These are phyloP conservation scores for Neurospora sp. DNA, from an alignment of 495 filamentous ascomycete genomes.

Conservation along the genomic window DNA sequence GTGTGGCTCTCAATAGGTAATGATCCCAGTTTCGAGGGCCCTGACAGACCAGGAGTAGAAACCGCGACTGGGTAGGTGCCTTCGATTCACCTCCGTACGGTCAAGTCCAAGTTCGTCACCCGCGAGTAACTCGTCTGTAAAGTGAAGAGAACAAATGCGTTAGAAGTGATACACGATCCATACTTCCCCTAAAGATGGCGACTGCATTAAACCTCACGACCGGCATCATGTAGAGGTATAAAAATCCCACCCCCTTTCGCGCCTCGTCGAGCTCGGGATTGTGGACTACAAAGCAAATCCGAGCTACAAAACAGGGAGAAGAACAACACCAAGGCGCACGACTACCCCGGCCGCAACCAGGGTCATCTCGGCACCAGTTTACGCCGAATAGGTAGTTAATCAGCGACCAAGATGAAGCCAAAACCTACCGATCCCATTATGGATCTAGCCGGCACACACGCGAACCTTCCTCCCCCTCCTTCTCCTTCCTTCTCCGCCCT, in stretches of 20 bases:
- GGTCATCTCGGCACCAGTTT: no score
- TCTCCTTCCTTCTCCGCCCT: neutral
- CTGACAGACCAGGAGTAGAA: neutral
- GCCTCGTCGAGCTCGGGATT: fast-evolving
- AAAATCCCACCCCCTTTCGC: neutral
- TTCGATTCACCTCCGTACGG: neutral
- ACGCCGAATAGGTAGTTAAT: no score
- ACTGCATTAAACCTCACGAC: neutral
- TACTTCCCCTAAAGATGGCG: neutral
- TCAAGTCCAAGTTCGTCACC: neutral
- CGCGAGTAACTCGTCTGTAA: fast-evolving
- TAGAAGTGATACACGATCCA: neutral
- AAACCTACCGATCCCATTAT: neutral
- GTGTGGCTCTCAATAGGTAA: neutral
- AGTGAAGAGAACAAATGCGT: neutral
- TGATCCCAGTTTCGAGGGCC: neutral
- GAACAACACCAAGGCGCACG: neutral
- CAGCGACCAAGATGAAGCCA: neutral
- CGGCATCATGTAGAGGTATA: neutral
- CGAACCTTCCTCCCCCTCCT: neutral
- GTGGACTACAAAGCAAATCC: neutral
- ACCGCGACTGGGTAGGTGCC: neutral
- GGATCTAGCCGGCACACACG: neutral
- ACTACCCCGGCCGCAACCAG: neutral
- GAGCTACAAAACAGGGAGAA: neutral